phyloP scores from a whole-genome alignment of 2,329 filamentous ascomycete species.

The Ophiobolus disseminans region DNA sequence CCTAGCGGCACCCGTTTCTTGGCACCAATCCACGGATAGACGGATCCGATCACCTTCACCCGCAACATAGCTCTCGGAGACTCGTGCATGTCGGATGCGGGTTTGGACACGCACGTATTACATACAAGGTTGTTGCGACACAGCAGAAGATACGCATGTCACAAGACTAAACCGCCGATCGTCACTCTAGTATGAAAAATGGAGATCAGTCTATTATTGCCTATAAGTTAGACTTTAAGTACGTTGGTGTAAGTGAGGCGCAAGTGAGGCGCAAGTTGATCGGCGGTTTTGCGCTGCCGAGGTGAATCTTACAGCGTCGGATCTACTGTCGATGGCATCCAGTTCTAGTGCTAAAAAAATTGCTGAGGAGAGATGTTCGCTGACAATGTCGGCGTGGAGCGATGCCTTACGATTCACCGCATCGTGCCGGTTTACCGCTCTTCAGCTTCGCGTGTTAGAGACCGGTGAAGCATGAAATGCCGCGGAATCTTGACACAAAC shows the following conservation, averaged over 20 bases:
- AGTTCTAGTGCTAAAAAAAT: neutral
- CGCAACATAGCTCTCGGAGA: slow-evolving; percentile 1
- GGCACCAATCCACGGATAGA: neutral
- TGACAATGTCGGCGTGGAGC: neutral
- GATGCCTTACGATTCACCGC: neutral
- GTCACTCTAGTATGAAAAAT: too few species aligned
- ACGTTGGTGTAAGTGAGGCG: too few species aligned
- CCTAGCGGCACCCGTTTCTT: too few species aligned
- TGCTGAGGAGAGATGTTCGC: neutral
- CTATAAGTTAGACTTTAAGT: too few species aligned
- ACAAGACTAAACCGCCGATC: too few species aligned
- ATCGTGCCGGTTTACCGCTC: neutral
- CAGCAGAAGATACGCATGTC: slow-evolving; percentile 11
- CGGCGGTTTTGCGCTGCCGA: neutral
- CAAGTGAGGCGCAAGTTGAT: neutral
- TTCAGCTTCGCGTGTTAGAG: too few species aligned
- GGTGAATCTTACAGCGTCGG: too few species aligned
- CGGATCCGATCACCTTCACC: too few species aligned
- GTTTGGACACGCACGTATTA: slow-evolving; percentile 7
- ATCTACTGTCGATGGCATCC: too few species aligned
- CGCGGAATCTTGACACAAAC: neutral
- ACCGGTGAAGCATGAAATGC: too few species aligned
- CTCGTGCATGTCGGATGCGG: neutral
- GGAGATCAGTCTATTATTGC: too few species aligned
- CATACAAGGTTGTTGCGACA: slow-evolving; percentile 3